These are phyloP conservation scores for Mortierella sp. DNA, from an alignment of 371 early-diverging fungal genomes.

Conservation along the genomic window DNA sequence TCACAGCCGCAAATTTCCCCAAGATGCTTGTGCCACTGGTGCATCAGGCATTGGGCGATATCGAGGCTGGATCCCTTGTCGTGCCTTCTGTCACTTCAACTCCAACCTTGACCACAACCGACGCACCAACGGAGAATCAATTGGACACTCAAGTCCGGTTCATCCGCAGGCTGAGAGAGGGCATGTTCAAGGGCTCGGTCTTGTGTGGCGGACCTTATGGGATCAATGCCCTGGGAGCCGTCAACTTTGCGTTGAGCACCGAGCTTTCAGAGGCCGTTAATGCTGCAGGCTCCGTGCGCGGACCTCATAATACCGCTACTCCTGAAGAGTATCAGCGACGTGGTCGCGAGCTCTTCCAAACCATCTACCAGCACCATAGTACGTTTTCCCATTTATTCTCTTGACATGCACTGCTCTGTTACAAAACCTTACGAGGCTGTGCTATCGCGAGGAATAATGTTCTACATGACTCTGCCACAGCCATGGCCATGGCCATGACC, in stretches of 20 bases:
- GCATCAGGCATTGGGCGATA: conserved; percentile 35
- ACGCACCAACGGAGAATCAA: not conserved
- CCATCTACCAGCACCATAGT: conserved; percentile 49
- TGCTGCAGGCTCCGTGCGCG: conserved; percentile 32
- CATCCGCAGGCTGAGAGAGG: conserved; percentile 43
- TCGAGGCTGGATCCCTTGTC: conserved; percentile 19
- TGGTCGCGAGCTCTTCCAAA: conserved; percentile 41
- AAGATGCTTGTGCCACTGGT: conserved; percentile 47
- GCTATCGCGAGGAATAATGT: not conserved
- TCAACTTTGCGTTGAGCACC: conserved; percentile 38
- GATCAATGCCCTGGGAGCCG: conserved; percentile 53
- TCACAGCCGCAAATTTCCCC: conserved; percentile 44
- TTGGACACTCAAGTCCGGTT: conserved; percentile 32
- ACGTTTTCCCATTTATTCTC: not conserved
- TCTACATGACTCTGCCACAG: not conserved
- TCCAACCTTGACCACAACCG: not conserved
- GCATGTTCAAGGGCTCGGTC: conserved; percentile 39
- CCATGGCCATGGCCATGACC: too few relatives aligned
- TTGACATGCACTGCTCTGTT: not conserved
- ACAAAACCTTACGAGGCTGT: not conserved
- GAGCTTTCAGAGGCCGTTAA: conserved; percentile 36
- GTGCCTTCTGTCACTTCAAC: conserved; percentile 2
- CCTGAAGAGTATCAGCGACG: conserved; percentile 42
- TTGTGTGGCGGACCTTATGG: conserved; percentile 52
- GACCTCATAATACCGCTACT: conserved; percentile 13